A percentile compares a stretch with the other conserved stretches of the same genome.
These are phyloP conservation scores for Aspergillus sclerotiicarbonarius DNA, from an alignment of 495 filamentous ascomycete species.

Conservation along the genomic window DNA sequence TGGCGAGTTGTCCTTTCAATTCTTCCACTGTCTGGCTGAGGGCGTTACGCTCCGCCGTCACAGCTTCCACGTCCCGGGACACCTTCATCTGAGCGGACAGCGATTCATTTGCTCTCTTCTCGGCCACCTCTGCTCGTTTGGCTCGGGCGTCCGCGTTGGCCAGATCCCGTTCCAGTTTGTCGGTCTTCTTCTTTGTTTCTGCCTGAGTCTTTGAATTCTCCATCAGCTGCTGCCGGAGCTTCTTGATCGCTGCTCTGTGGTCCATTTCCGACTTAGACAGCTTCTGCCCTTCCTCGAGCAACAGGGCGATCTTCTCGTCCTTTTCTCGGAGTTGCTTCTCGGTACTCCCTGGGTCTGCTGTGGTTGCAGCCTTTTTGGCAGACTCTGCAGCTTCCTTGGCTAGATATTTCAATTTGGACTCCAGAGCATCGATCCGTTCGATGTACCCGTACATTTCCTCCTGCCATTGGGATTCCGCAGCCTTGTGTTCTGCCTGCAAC, in stretches of 20 bases:
- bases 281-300: slow-evolving; percentile 92
- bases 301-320: slow-evolving; percentile 81
- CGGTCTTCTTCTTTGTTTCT: slow-evolving; percentile 52
- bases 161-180: slow-evolving; percentile 65
- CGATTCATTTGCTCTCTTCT: slow-evolving; percentile 63
- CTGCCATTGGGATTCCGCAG: slow-evolving; percentile 62
- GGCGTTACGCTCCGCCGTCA: slow-evolving; percentile 63
- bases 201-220: slow-evolving; percentile 51
- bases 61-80: slow-evolving; percentile 66
- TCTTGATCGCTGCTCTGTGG: slow-evolving; percentile 79
- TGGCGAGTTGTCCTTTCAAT: slow-evolving; percentile 67
- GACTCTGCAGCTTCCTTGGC: slow-evolving; percentile 73
- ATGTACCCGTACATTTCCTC: slow-evolving; percentile 79
- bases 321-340: slow-evolving; percentile 84
- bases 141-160: slow-evolving; percentile 55
- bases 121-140: slow-evolving; percentile 63
- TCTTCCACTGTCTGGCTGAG: slow-evolving; percentile 65
- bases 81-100: slow-evolving; percentile 63
- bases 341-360: slow-evolving; percentile 58
- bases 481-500: slow-evolving; percentile 56
- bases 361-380: slow-evolving; percentile 60
- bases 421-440: slow-evolving; percentile 88
- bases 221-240: slow-evolving; percentile 66
- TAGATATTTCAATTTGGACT: slow-evolving; percentile 85
- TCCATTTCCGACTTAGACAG: slow-evolving; percentile 82